A percentile compares a stretch with the other conserved stretches of the same genome.
Conservation (phyloP, 768 basidiomycete genomes). For the Dioszegia hungarica region DNA sequence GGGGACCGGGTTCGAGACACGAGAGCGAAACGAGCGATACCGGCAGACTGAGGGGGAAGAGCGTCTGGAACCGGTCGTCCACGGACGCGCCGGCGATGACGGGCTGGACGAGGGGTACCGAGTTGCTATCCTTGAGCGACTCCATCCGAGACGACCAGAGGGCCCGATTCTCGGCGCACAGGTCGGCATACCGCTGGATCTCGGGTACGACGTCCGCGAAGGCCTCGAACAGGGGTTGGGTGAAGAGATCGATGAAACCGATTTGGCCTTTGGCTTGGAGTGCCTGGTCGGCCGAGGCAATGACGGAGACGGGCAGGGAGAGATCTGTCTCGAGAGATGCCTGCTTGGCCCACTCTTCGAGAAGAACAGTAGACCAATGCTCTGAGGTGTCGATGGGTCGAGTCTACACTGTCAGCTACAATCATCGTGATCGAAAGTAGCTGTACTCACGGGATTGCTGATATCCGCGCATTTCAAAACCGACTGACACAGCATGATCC, state of each 20-base stretch:
- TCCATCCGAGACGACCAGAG: conserved; percentile 61
- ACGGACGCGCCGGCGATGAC: conserved; percentile 41
- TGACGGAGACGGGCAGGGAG: conserved; percentile 62
- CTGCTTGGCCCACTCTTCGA: conserved; percentile 87
- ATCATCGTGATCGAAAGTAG: not conserved
- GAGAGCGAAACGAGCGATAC: conserved; percentile 42
- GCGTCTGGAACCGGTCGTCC: conserved; percentile 53
- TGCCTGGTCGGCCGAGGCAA: conserved; percentile 56
- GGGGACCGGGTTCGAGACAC: conserved; percentile 19
- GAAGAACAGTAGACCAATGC: conserved; percentile 84
- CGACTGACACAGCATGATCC: conserved; percentile 76
- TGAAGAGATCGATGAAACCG: conserved; percentile 78
- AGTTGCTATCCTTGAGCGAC: conserved; percentile 24
- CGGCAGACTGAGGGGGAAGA: conserved; percentile 61
- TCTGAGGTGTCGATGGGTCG: conserved; percentile 88
- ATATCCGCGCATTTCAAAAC: conserved; percentile 98
- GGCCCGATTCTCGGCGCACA: conserved; percentile 65
- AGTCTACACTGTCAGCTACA: conserved; percentile 56
- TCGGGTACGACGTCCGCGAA: conserved; percentile 70
- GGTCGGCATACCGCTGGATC: conserved; percentile 62
- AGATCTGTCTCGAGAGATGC: conserved; percentile 77
- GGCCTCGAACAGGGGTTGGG: conserved; percentile 74
- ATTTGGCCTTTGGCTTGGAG: conserved; percentile 78
- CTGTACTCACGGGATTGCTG: conserved; percentile 79
- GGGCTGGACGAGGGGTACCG: conserved; percentile 23